Conservation (phyloP, 2,329 filamentous ascomycete species). For the Cercospora sp. region DNA sequence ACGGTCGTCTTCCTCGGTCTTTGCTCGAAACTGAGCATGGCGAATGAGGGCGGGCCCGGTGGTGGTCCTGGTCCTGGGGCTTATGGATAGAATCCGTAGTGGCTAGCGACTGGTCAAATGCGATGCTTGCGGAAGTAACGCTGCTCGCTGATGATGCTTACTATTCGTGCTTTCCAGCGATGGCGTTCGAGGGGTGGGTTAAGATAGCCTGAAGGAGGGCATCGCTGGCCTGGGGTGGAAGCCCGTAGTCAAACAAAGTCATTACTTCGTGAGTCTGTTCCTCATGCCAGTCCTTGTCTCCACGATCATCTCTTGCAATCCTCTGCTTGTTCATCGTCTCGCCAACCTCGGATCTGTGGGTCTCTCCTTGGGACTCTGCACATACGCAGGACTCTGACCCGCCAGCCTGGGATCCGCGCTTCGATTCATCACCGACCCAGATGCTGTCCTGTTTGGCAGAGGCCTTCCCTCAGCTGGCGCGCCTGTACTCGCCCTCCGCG, state of each 20-base stretch:
- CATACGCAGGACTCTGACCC: neutral
- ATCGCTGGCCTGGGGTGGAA: neutral
- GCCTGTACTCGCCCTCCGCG: neutral
- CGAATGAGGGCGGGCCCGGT: conserved; percentile 63
- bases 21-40: conserved; percentile 77
- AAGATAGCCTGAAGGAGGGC: neutral
- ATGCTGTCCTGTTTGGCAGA: neutral
- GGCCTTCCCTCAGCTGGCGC: neutral
- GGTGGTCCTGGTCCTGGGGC: conserved; percentile 29
- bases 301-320: neutral
- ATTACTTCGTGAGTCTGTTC: neutral
- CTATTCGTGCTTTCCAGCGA: conserved; percentile 6
- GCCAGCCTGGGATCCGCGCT: conserved; percentile 4
- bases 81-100: conserved; percentile 20
- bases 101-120: neutral
- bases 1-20: conserved; percentile 90
- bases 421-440: neutral
- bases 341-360: conserved; percentile 6
- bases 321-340: neutral
- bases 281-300: neutral
- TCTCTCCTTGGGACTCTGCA: neutral
- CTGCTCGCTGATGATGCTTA: neutral
- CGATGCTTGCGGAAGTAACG: neutral
- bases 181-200: neutral
- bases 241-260: neutral